Evolutionary conservation across 305 asterid species (phyloP).

Genomic region (Withania somnifera): DNA sequence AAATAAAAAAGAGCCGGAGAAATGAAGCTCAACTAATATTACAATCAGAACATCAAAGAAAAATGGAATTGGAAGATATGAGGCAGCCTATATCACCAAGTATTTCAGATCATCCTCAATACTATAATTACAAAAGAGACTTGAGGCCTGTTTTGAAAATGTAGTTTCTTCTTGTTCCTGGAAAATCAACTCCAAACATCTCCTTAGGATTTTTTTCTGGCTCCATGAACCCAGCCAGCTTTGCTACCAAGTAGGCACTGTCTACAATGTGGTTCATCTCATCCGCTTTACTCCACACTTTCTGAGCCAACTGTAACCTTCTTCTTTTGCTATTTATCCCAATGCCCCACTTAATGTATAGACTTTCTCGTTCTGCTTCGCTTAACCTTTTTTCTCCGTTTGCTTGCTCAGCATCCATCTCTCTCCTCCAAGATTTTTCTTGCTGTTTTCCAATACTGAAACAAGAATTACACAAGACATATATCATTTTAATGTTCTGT

Average conservation of each 20-base stretch:
- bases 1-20: background rate
- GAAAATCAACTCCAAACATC: constrained; percentile 93
- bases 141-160: background rate
- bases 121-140: constrained; percentile 1
- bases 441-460: constrained; percentile 35
- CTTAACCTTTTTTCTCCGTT: constrained; percentile 45
- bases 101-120: too few species aligned
- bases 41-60: background rate
- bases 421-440: constrained; percentile 65
- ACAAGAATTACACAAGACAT: background rate
- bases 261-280: constrained; percentile 32
- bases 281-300: constrained; percentile 41
- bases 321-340: constrained; percentile 52
- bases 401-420: constrained; percentile 67
- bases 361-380: constrained; percentile 42
- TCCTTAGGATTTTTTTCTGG: constrained; percentile 61
- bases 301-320: constrained; percentile 52
- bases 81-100: background rate
- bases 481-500: background rate
- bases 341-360: constrained; percentile 73
- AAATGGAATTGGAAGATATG: background rate
- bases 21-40: background rate
- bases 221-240: constrained; percentile 64
- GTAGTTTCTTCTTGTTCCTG: constrained; percentile 9
- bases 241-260: constrained; percentile 75